Base-by-base conservation (phyloP, 345 rosid species). In the Eucalyptus globulus region DNA sequence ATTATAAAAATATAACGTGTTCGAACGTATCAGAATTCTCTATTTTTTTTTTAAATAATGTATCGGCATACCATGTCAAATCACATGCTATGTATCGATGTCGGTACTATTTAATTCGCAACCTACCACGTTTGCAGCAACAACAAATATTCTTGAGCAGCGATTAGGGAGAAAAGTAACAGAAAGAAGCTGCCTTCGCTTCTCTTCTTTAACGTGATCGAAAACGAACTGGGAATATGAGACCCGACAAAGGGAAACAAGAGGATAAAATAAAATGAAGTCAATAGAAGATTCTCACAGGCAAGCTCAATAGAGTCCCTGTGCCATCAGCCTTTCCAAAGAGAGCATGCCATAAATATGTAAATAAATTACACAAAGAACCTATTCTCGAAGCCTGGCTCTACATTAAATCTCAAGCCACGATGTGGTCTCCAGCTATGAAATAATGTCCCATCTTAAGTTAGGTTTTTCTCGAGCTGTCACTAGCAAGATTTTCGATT, bases 1-100 rank as follows among this genome's bases (percentile, higher is more conserved):
- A 53, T 19, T 17, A 53, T 53, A 53, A 53, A 51, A 16, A 51
- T 51, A 49, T 14, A 50, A 15, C 6, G 7, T 10, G 49, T 45
- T 1, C 4, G 0, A 2, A 50, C 1, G 15, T 5, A 3, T 49
- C 6, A 7, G 0, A 50, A 6, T 15, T 50, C 3, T 50, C 1
- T 49, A 49, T 50, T 14, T 50, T 4, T 14, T 49, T 49, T 49
- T 16, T 4, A 51, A 51, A 51, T 51, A 51, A 53, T 7, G 4
- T 53, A 7, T 53, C 0, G 2, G 24, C 8, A 53, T 53, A 53
- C 0, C 4, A 7, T 53, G 58, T 19, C 24, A 19, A 8, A 24
- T 53, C 24, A 7, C 58, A 8, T 53, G 11, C 19, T 53, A 53
- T 19, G 50, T 49, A 49, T 53, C 9, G 24, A 53, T 19, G 17